phyloP scores from a whole-genome alignment of 306 rosid genomes.

The Hippophae rhamnoides region DNA sequence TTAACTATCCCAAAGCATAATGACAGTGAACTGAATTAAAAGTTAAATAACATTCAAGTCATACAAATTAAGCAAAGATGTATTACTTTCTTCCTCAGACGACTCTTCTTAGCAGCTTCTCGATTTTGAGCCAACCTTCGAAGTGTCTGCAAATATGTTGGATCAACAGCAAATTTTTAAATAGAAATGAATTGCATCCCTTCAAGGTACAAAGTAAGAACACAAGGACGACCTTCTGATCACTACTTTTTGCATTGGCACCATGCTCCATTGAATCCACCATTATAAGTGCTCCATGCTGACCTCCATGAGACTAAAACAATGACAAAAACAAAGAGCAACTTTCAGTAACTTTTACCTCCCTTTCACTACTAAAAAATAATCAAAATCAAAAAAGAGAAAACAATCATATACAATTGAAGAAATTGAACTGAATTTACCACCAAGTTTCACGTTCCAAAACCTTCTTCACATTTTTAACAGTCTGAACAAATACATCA shows the following conservation, averaged over 20 bases:
- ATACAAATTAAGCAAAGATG: neutral
- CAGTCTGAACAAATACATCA: too few relatives aligned
- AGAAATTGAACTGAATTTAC: too few relatives aligned
- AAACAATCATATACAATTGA: too few relatives aligned
- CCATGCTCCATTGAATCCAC: slow-evolving; percentile 44
- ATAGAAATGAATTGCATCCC: neutral
- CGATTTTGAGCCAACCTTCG: slow-evolving; percentile 75
- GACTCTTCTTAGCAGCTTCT: slow-evolving; percentile 74
- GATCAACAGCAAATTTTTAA: neutral
- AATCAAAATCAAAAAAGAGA: too few relatives aligned
- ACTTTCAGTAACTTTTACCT: neutral
- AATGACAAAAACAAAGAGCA: slow-evolving; percentile 1
- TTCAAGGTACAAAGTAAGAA: neutral
- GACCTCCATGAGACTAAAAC: slow-evolving; percentile 41
- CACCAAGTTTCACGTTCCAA: too few relatives aligned
- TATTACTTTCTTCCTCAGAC: slow-evolving; percentile 62
- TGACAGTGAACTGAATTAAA: too few relatives aligned
- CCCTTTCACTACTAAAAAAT: neutral
- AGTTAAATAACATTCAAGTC: neutral
- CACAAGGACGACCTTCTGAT: slow-evolving; percentile 42
- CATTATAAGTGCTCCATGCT: slow-evolving; percentile 32
- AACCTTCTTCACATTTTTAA: too few relatives aligned
- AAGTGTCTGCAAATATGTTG: slow-evolving; percentile 27
- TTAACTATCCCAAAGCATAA: too few relatives aligned
- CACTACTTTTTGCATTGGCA: slow-evolving; percentile 38